Conservation (phyloP, 2,329 filamentous ascomycete species). For the Alternaria viburni region DNA sequence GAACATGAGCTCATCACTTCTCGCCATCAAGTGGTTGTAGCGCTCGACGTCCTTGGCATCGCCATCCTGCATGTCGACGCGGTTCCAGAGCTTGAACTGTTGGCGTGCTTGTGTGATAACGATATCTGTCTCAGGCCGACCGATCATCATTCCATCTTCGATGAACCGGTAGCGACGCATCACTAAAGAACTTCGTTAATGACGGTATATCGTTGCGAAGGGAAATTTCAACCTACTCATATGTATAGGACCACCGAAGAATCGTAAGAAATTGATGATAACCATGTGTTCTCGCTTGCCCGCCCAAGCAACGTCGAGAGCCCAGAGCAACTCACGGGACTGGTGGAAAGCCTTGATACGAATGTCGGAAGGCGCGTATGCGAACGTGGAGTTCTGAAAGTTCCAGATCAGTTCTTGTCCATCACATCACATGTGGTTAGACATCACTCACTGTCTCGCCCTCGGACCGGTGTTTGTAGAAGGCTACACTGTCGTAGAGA, state of each 20-base stretch:
- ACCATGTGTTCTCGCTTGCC: neutral
- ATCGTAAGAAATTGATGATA: constrained; percentile 4
- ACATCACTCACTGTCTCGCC: constrained; percentile 33
- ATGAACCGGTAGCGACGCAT: constrained; percentile 14
- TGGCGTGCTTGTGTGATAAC: neutral
- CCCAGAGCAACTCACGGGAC: constrained; percentile 43
- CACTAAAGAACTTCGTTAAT: neutral
- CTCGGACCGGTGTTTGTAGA: constrained; percentile 45
- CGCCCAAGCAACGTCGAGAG: constrained; percentile 29
- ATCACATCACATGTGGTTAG: neutral
- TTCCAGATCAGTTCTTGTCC: neutral
- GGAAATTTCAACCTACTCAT: neutral
- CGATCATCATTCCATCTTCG: constrained; percentile 8
- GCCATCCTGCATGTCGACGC: neutral
- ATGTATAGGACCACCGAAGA: constrained; percentile 9
- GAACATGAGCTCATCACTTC: neutral
- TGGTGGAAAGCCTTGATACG: constrained; percentile 29
- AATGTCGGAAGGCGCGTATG: constrained; percentile 32
- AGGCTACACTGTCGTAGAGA: constrained; percentile 43
- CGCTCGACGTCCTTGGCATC: neutral
- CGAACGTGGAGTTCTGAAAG: constrained; percentile 39
- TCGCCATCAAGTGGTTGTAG: neutral
- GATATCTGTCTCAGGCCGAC: neutral
- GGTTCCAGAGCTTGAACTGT: constrained; percentile 2
- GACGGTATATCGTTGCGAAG: neutral